These are phyloP conservation scores for Punica granatum DNA, from an alignment of 345 rosid genomes.

Conservation along the genomic window DNA sequence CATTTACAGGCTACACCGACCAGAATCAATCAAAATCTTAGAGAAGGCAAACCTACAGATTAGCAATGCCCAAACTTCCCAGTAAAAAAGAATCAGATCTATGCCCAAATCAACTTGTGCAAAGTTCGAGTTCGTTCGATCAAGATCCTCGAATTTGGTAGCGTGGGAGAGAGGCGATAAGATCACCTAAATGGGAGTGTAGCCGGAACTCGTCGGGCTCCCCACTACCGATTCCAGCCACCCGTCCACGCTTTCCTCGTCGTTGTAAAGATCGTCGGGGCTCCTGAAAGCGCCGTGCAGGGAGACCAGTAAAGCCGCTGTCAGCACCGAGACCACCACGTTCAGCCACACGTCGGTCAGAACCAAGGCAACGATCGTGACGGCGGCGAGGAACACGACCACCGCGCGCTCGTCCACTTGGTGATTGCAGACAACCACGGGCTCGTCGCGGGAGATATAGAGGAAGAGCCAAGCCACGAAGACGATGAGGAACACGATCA, in stretches of 20 bases:
- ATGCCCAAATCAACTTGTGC: too few relatives aligned
- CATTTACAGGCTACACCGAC: not conserved
- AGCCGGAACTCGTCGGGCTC: conserved; percentile 32
- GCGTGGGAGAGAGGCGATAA: too few relatives aligned
- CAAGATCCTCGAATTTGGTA: too few relatives aligned
- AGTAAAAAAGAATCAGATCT: not conserved
- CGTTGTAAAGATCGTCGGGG: conserved; percentile 44
- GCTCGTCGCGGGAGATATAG: conserved; percentile 52
- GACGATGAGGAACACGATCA: conserved; percentile 49
- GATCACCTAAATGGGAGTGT: conserved; percentile 27
- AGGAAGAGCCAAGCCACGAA: conserved; percentile 59
- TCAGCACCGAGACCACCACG: conserved; percentile 45
- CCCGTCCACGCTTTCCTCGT: conserved; percentile 30
- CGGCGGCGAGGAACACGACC: conserved; percentile 28
- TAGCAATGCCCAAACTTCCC: not conserved
- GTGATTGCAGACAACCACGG: conserved; percentile 25
- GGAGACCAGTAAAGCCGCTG: conserved; percentile 30
- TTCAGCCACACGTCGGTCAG: conserved; percentile 56
- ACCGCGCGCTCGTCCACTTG: conserved; percentile 50
- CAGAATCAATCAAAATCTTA: not conserved
- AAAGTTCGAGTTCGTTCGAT: too few relatives aligned
- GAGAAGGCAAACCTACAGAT: not conserved
- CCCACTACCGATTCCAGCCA: conserved; percentile 46
- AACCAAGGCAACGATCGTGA: conserved; percentile 41
- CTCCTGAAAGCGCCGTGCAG: conserved; percentile 45